Evolutionary conservation across 495 filamentous ascomycete genomes (phyloP).

Genomic region (Penicillium desertorum): DNA sequence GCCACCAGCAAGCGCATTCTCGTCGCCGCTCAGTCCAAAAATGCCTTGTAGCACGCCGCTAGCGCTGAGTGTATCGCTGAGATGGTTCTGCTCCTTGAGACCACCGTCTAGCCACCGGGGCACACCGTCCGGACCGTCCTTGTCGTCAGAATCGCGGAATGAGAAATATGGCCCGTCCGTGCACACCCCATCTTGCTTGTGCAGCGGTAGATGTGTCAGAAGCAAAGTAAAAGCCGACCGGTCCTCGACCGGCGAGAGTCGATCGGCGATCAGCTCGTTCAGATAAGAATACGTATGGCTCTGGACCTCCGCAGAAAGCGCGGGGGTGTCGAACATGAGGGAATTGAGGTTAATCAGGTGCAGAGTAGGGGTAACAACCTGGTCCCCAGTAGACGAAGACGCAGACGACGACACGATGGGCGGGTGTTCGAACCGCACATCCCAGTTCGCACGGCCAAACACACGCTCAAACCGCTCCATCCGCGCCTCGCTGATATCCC

Average conservation of each 20-base stretch:
- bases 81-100: constrained; percentile 88
- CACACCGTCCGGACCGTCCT: constrained; percentile 26
- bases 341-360: constrained; percentile 85
- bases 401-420: constrained; percentile 28
- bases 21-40: constrained; percentile 69
- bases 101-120: constrained; percentile 55
- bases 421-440: constrained; percentile 63
- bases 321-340: constrained; percentile 87
- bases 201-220: constrained; percentile 87
- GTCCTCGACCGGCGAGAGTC: constrained; percentile 65
- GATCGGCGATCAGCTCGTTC: constrained; percentile 62
- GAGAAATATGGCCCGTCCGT: constrained; percentile 78
- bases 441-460: constrained; percentile 88
- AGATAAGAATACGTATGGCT: constrained; percentile 73
- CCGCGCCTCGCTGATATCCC: constrained; percentile 71
- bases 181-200: constrained; percentile 81
- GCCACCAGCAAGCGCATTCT: constrained; percentile 50
- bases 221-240: constrained; percentile 71
- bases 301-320: constrained; percentile 61
- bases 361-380: constrained; percentile 48
- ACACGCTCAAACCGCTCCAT: constrained; percentile 74
- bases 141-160: constrained; percentile 58
- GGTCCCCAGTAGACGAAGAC: constrained; percentile 1
- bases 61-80: constrained; percentile 61
- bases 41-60: constrained; percentile 72